Conservation (phyloP, 257 asterid species). For the Nicotiana tomentosiformis region DNA sequence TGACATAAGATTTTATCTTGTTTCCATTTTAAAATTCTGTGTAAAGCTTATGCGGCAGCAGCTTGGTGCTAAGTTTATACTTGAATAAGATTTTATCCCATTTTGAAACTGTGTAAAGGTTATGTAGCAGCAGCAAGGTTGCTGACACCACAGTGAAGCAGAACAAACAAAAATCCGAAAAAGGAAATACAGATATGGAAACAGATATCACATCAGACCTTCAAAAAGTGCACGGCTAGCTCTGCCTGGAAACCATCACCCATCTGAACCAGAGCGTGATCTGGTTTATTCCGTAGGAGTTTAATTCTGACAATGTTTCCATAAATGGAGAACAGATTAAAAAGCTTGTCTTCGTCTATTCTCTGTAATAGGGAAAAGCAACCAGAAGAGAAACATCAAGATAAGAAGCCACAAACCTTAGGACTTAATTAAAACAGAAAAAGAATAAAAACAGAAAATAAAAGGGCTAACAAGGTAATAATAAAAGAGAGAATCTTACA, state of each 20-base stretch:
- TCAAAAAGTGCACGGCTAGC: conserved; percentile 89
- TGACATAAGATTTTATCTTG: not conserved
- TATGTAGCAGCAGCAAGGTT: not conserved
- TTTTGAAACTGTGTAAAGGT: not conserved
- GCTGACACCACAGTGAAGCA: not conserved
- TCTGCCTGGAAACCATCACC: conserved; percentile 99
- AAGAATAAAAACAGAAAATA: not conserved
- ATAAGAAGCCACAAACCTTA: not conserved
- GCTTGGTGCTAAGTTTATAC: not conserved
- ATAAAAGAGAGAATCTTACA: conserved; percentile 39
- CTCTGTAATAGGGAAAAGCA: conserved; percentile 39
- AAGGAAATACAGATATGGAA: not conserved
- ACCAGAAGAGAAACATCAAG: not conserved
- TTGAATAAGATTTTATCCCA: not conserved
- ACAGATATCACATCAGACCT: conserved; percentile 34
- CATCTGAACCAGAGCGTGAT: conserved; percentile 96
- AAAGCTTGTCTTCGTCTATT: conserved; percentile 90
- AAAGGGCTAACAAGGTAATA: not conserved
- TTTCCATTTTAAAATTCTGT: not conserved
- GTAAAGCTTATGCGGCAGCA: not conserved
- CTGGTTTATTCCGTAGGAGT: conserved; percentile 90
- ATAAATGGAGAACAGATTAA: conserved; percentile 85
- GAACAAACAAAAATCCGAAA: not conserved
- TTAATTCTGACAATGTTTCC: conserved; percentile 91
- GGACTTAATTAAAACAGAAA: not conserved